Evolutionary conservation across 176 grass and related monocot species (phyloP).

Genomic region (Tuctoria greenei): DNA sequence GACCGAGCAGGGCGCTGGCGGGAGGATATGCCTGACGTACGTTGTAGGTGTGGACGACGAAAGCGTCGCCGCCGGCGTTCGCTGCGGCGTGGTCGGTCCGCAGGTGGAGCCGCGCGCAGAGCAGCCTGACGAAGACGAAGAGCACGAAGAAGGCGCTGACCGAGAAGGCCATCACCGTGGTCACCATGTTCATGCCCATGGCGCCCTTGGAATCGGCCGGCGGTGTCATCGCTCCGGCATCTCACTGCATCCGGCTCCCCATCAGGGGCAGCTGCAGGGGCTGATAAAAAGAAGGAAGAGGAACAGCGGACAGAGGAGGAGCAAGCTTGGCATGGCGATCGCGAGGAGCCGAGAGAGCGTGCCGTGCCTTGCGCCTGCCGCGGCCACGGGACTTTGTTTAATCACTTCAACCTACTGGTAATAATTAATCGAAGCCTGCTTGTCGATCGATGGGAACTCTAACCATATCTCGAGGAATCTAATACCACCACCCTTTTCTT

Average conservation of each 20-base stretch:
- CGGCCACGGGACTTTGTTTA: constrained; percentile 4
- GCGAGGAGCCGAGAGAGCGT: constrained; percentile 36
- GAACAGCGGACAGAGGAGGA: constrained; percentile 13
- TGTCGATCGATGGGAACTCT: constrained; percentile 11
- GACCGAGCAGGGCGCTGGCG: too few relatives aligned
- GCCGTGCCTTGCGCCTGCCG: not conserved
- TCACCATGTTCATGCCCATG: constrained; percentile 56
- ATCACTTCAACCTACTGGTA: not conserved
- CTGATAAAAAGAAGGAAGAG: constrained; percentile 11
- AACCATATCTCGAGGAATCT: not conserved
- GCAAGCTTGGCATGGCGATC: constrained; percentile 19
- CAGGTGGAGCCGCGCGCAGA: constrained; percentile 68
- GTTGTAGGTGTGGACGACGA: constrained; percentile 29
- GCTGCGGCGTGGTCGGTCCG: constrained; percentile 16
- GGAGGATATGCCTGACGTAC: not conserved
- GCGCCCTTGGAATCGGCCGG: constrained; percentile 14
- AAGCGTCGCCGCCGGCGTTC: constrained; percentile 15
- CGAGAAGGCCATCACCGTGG: constrained; percentile 76
- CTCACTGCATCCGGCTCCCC: constrained; percentile 3
- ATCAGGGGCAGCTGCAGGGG: not conserved
- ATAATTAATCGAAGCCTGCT: not conserved
- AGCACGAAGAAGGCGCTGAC: constrained; percentile 74
- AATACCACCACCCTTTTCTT: not conserved
- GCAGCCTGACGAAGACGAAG: constrained; percentile 73
- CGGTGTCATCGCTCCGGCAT: constrained; percentile 34